Base-by-base conservation (phyloP, 441 rosid genomes). In the Erodium moschatum region DNA sequence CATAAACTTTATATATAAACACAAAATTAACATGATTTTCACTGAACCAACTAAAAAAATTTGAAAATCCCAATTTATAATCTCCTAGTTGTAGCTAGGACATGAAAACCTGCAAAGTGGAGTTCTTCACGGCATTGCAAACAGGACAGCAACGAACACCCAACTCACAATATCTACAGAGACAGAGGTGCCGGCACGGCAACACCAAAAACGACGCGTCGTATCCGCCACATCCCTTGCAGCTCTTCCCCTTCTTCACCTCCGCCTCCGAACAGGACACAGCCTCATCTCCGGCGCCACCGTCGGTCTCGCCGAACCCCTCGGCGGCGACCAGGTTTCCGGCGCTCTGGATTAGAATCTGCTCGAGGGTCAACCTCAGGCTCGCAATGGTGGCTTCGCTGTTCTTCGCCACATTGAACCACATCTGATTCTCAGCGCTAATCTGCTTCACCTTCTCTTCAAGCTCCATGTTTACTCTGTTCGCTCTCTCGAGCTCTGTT, bases 141-240 rank as follows among this genome's bases (percentile, higher is more conserved):
- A 68, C 65, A 1, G 71, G 70, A 18, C 71, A 68, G 65, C 65
- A 58, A 68, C 58, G n/a, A 0, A 19, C 15, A 2, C 65, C 24
- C 0, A 16, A 4, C 31, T 68, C 71, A 20, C 71, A 68, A 16
- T 35, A 50, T 35, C 13, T 68, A 24, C 65, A 68, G 2, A 68
- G 64, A 12, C 71, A 68, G 16, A 68, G 64, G 38, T 68, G 71
- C 24, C 71, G 64, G 21, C 71, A 68, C n/a, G 71, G 71, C 64
- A 68, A 11, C 27, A 31, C 33, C 12, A 56, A 44, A 54, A 68
- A 27, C 52, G 71, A 54, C 46, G 21, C 64, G n/a, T 33, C 50
- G 40, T 13, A 27, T 10, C 65, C 52, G 27, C 65, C 71, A 21
- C 71, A 68, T 11, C 71, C 71, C 65, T 56, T 68, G 31, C 71